Evolutionary conservation across 2,329 filamentous ascomycete species (phyloP).

Genomic region (Sordariomycetes sp.): DNA sequence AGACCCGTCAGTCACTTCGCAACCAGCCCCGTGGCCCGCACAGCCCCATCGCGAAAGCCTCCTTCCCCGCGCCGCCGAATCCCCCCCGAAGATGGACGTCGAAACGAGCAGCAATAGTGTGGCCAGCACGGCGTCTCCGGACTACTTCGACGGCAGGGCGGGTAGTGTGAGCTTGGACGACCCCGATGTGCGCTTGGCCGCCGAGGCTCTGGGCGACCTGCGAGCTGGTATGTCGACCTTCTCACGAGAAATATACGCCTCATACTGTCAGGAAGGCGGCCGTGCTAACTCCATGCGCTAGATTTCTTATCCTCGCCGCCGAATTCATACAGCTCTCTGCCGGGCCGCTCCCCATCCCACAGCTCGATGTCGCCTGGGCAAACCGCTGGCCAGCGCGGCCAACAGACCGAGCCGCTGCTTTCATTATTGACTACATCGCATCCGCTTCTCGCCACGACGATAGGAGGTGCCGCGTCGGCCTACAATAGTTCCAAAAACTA

Average conservation of each 20-base stretch:
- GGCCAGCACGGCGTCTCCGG: constrained; percentile 32
- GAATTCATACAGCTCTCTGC: constrained; percentile 28
- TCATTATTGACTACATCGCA: constrained; percentile 82
- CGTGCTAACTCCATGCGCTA: constrained; percentile 15
- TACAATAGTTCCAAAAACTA: constrained; percentile 86
- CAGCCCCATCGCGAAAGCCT: constrained; percentile 38
- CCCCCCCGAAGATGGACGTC: constrained; percentile 36
- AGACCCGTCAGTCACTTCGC: constrained; percentile 7
- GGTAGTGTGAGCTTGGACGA: constrained; percentile 51
- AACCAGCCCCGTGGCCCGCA: constrained; percentile 30
- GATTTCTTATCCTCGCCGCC: constrained; percentile 59
- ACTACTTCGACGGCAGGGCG: constrained; percentile 32
- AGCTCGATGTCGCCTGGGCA: constrained; percentile 15
- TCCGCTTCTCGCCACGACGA: constrained; percentile 74
- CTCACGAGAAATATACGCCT: not conserved
- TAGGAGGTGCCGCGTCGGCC: constrained; percentile 72
- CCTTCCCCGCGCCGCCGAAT: constrained; percentile 28
- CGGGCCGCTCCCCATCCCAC: constrained; percentile 22
- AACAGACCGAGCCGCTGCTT: constrained; percentile 58
- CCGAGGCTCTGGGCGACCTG: constrained; percentile 65
- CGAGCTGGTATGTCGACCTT: constrained; percentile 49
- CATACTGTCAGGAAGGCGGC: not conserved
- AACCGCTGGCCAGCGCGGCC: constrained; percentile 17
- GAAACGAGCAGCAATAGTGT: constrained; percentile 30
- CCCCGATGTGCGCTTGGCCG: constrained; percentile 58